Percentiles rank a stretch among this genome's conserved stretches.
These are phyloP conservation scores for Madurella mycetomatis DNA, from an alignment of 2,329 filamentous ascomycete species.

Conservation along the genomic window DNA sequence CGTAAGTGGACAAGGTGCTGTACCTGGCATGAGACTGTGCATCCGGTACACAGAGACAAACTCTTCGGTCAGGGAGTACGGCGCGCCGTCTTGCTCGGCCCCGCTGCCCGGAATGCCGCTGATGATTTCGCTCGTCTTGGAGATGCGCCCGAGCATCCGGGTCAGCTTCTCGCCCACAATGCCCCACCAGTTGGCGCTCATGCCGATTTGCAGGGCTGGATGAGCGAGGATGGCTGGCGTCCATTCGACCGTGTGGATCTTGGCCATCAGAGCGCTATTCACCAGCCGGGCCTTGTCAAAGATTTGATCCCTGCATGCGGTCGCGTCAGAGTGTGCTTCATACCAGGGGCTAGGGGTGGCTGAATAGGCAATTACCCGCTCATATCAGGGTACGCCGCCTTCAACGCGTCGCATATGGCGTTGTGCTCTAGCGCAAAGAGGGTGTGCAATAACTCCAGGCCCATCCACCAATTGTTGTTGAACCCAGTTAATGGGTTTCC, in stretches of 20 bases:
- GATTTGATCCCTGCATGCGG: conserved; percentile 31
- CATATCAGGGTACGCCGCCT: conserved; percentile 34
- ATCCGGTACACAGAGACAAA: conserved; percentile 21
- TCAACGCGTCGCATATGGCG: conserved; percentile 38
- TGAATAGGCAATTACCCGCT: conserved; percentile 22
- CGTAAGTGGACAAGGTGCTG: too few relatives aligned
- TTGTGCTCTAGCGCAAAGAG: conserved; percentile 42
- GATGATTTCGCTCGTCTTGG: conserved; percentile 36
- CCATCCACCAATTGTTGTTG: conserved; percentile 43
- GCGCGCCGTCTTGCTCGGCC: conserved; percentile 17
- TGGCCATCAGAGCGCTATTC: conserved; percentile 45
- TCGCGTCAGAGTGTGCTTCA: not conserved
- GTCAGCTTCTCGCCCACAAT: conserved; percentile 38
- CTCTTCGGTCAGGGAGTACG: conserved; percentile 21
- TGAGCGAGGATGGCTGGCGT: conserved; percentile 44
- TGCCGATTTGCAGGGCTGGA: conserved; percentile 39
- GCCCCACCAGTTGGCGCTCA: conserved; percentile 45
- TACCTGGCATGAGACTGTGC: conserved; percentile 19
- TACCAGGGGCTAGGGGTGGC: not conserved
- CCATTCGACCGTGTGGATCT: conserved; percentile 48
- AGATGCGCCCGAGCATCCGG: conserved; percentile 39
- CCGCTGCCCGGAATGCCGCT: conserved; percentile 25
- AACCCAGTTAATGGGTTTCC: conserved; percentile 40
- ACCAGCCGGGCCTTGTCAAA: conserved; percentile 43
- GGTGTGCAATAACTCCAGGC: conserved; percentile 43